Evolutionary conservation across 345 rosid genomes (phyloP).

Genomic region (Gossypium australe): DNA sequence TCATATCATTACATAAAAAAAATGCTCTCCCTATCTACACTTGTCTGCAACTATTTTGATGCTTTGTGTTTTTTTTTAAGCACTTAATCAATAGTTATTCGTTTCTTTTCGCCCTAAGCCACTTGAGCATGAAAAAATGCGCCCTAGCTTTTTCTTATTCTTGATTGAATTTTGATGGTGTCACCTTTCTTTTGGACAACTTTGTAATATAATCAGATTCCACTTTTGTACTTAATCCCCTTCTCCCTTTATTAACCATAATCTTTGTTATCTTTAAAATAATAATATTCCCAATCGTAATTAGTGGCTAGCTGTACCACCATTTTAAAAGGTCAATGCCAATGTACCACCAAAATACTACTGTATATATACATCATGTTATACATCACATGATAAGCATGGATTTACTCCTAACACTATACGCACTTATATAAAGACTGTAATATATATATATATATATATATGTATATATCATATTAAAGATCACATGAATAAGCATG

Average conservation of each 20-base stretch:
- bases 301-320: neutral
- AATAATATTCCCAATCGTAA: neutral
- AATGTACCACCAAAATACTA: neutral
- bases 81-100: neutral
- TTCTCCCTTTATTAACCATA: neutral
- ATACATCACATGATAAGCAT: slow-evolving; percentile 2
- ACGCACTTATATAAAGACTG: too few relatives aligned
- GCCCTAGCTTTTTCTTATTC: slow-evolving; percentile 9
- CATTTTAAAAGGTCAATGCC: neutral
- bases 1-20: neutral
- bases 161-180: neutral
- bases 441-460: neutral
- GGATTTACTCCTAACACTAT: neutral
- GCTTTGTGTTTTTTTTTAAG: neutral
- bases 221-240: neutral
- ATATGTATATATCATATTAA: neutral
- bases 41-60: neutral
- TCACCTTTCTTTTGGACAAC: slow-evolving; percentile 5
- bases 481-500: slow-evolving; percentile 2
- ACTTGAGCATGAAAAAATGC: neutral
- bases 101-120: slow-evolving; percentile 7
- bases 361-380: neutral
- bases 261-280: neutral
- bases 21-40: neutral
- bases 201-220: slow-evolving; percentile 3